Percentiles rank a stretch among this genome's conserved stretches.
These are phyloP conservation scores for Pseudofabraea citricarpa DNA, from an alignment of 2,329 filamentous ascomycete genomes.

Conservation along the genomic window DNA sequence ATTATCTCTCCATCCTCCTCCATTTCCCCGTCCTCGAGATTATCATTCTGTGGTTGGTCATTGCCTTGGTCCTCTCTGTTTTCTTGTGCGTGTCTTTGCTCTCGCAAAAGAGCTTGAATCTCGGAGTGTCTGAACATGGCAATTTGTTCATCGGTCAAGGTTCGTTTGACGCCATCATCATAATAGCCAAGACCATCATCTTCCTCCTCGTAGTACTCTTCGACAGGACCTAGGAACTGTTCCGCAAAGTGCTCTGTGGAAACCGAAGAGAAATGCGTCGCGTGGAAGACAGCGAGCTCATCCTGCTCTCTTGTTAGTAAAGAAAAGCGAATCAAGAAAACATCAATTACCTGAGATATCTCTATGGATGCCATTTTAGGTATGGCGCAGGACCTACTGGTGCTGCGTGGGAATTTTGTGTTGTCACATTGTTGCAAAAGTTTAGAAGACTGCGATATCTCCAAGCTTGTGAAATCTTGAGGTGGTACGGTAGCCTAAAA, in stretches of 20 bases:
- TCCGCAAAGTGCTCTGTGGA: constrained; percentile 51
- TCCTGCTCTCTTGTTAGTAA: constrained; percentile 16
- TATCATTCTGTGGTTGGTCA: constrained; percentile 4
- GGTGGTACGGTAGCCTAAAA: no score
- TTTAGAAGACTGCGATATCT: no score
- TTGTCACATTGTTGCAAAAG: background rate
- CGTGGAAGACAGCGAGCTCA: constrained; percentile 23
- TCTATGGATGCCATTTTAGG: constrained; percentile 26
- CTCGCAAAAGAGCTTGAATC: constrained; percentile 64
- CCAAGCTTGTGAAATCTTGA: no score
- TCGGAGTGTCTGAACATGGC: constrained; percentile 88
- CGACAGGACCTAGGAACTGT: constrained; percentile 41
- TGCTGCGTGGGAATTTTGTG: background rate
- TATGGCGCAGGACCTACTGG: background rate
- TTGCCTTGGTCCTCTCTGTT: constrained; percentile 6
- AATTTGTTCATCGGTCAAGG: constrained; percentile 87
- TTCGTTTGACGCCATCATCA: constrained; percentile 78
- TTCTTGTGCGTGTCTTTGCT: constrained; percentile 30
- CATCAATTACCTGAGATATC: constrained; percentile 35
- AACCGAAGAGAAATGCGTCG: constrained; percentile 19
- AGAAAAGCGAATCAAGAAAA: constrained; percentile 1
- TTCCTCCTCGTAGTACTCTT: constrained; percentile 41
- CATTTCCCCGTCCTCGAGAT: background rate
- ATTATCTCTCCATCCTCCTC: constrained; percentile 15
- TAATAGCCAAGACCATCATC: constrained; percentile 79